phyloP scores from a whole-genome alignment of 1,284 basidiomycete species.

The Heterobasidion occidentale region DNA sequence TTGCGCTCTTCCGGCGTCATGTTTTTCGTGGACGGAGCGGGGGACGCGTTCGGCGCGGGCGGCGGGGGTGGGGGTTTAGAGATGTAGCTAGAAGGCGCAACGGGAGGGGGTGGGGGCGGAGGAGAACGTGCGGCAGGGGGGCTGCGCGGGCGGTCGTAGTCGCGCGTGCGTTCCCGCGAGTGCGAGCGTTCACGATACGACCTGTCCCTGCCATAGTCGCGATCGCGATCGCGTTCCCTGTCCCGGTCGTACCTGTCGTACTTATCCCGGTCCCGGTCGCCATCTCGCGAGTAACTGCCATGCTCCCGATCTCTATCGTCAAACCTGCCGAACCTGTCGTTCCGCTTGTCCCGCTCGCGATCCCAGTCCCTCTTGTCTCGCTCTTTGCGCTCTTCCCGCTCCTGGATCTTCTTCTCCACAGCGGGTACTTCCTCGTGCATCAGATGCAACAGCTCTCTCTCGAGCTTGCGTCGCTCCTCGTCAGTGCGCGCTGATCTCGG shows the following conservation, averaged over 20 bases:
- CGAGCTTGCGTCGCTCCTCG: constrained; percentile 80
- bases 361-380: constrained; percentile 75
- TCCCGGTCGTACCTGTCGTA: constrained; percentile 26
- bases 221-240: constrained; percentile 23
- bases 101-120: constrained; percentile 40
- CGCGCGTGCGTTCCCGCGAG: constrained; percentile 21
- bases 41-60: constrained; percentile 41
- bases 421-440: constrained; percentile 92
- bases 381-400: constrained; percentile 69
- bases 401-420: constrained; percentile 81
- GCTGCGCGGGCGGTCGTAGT: constrained; percentile 32
- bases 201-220: constrained; percentile 4
- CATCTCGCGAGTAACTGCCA: constrained; percentile 20
- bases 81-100: constrained; percentile 29
- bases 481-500: constrained; percentile 73
- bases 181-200: constrained; percentile 23
- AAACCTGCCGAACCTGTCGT: constrained; percentile 73
- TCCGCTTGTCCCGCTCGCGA: constrained; percentile 78
- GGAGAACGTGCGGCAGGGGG: constrained; percentile 42
- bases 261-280: constrained; percentile 17
- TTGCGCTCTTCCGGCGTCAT: constrained; percentile 85
- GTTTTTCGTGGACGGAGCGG: constrained; percentile 51
- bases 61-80: constrained; percentile 39
- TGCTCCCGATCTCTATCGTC: constrained; percentile 35
- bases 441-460: constrained; percentile 82